Evolutionary conservation across 768 basidiomycete genomes (phyloP).

Genomic region (Gloeopeniophorella convolvens): DNA sequence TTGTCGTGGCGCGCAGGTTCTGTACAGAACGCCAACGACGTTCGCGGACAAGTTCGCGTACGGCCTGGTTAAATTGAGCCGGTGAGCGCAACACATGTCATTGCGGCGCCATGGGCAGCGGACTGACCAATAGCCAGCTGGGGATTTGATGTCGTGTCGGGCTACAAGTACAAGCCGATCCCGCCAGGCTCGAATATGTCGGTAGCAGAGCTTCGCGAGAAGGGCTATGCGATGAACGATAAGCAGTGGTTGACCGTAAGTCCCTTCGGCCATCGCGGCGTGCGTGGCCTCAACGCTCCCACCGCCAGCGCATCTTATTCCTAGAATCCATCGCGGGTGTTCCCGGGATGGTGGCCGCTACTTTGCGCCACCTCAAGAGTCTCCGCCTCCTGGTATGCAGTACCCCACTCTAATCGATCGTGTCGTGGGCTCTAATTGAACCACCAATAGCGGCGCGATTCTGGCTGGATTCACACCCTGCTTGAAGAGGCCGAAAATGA

Average conservation of each 20-base stretch:
- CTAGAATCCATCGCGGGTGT: conserved; percentile 92
- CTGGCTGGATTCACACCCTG: conserved; percentile 86
- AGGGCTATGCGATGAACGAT: conserved; percentile 68
- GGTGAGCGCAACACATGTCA: conserved; percentile 29
- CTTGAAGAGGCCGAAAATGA: conserved; percentile 97
- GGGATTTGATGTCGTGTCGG: conserved; percentile 77
- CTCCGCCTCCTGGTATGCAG: conserved; percentile 72
- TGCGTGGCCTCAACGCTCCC: conserved; percentile 22
- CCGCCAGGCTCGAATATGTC: conserved; percentile 59
- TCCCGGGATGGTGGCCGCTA: conserved; percentile 92
- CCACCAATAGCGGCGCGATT: conserved; percentile 49
- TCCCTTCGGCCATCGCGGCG: not conserved
- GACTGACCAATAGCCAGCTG: conserved; percentile 32
- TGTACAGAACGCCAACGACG: conserved; percentile 59
- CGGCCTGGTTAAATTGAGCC: conserved; percentile 49
- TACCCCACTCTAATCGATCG: conserved; percentile 3
- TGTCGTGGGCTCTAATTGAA: not conserved
- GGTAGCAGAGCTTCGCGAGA: conserved; percentile 64
- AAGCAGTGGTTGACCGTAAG: conserved; percentile 70
- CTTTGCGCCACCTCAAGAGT: conserved; percentile 80
- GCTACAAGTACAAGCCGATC: conserved; percentile 72
- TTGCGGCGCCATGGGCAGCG: not conserved
- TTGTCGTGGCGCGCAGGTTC: conserved; percentile 41
- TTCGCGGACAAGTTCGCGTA: conserved; percentile 69
- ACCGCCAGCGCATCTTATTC: conserved; percentile 48